A percentile compares a stretch with the other conserved stretches of the same genome.
These are phyloP conservation scores for Polychytrium aggregatum DNA, from an alignment of 192 early-diverging fungal genomes.

Conservation along the genomic window DNA sequence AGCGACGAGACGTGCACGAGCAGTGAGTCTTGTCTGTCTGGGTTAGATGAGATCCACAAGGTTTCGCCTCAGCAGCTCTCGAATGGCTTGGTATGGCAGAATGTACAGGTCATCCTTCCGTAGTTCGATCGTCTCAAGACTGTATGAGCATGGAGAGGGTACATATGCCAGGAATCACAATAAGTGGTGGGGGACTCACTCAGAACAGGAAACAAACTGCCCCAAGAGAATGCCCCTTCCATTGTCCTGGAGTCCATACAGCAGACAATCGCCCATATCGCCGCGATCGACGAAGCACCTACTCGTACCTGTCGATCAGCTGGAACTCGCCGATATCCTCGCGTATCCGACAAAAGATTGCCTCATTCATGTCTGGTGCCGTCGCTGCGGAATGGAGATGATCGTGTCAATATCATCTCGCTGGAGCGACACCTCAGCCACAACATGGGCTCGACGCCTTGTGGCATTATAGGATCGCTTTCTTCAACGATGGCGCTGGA, in stretches of 20 bases:
- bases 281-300: not conserved
- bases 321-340: constrained; percentile 41
- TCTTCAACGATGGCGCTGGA: not conserved
- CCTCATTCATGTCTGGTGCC: constrained; percentile 42
- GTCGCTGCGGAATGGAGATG: constrained; percentile 3
- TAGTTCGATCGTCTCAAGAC: constrained; percentile 21
- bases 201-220: no score
- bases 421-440: no score
- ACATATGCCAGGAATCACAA: not conserved
- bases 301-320: constrained; percentile 9
- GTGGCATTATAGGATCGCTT: not conserved
- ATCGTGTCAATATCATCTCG: not conserved
- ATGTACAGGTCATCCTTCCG: constrained; percentile 37
- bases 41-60: constrained; percentile 46
- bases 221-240: not conserved
- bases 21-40: no score
- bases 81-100: constrained; percentile 35
- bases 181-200: not conserved
- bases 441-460: constrained; percentile 3
- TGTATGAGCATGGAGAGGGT: not conserved
- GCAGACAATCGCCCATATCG: not conserved
- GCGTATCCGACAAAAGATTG: constrained; percentile 45
- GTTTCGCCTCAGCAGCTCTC: constrained; percentile 24
- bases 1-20: no score
- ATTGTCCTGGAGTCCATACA: not conserved